Conservation (phyloP, 345 rosid species). For the Erodium maritimum region DNA sequence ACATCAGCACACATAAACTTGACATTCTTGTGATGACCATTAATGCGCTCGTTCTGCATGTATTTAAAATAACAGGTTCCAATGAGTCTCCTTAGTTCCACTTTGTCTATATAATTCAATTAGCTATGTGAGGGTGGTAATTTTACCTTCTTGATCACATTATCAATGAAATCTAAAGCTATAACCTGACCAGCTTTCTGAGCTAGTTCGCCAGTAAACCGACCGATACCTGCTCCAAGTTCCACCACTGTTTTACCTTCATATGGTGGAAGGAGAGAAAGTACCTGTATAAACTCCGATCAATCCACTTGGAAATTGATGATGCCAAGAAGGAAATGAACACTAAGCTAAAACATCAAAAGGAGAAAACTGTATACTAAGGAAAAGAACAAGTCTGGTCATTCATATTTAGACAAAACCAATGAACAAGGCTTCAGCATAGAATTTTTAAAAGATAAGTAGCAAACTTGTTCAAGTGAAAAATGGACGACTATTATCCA, state of each 20-base stretch:
- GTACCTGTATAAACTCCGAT: slow-evolving; percentile 36
- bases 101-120: background rate
- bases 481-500: no score
- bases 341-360: background rate
- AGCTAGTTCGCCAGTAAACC: slow-evolving; percentile 84
- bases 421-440: no score
- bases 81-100: background rate
- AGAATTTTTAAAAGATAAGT: no score
- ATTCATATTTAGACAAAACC: background rate
- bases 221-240: slow-evolving; percentile 94
- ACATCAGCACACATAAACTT: slow-evolving; percentile 83
- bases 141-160: slow-evolving; percentile 68
- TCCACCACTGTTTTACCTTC: slow-evolving; percentile 72
- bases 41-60: slow-evolving; percentile 55
- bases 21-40: slow-evolving; percentile 69
- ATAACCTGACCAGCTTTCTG: slow-evolving; percentile 57
- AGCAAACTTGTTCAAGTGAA: no score
- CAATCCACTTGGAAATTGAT: slow-evolving; percentile 1
- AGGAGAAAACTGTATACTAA: no score
- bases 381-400: background rate
- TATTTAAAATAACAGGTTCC: background rate
- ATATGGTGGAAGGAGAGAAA: slow-evolving; percentile 64
- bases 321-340: background rate
- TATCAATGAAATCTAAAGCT: slow-evolving; percentile 86
- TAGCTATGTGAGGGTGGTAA: background rate